Evolutionary conservation across 352 stramenopile genomes (phyloP), one percentile per base, ranked within the genome.

Genomic region (Phytophthora palmivora): DNA sequence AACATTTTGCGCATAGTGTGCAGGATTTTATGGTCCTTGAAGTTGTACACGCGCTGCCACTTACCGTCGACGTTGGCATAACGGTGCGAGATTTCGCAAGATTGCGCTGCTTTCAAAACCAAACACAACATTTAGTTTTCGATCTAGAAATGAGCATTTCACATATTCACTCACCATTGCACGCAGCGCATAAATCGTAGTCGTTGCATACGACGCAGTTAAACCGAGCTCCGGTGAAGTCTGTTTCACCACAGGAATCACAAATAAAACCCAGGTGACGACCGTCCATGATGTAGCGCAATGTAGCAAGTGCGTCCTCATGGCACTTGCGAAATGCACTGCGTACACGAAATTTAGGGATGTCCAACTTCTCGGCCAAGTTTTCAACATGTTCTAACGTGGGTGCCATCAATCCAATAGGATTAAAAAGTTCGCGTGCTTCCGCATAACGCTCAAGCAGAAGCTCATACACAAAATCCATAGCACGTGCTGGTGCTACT

Each of bases 41-140:
- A 91, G 58, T 91, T 80, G 68, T 82, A 86, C 41, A 91, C 77
- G 26, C 80, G 79, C 61, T 90, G 80, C 83, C 81, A 92, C 60
- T 87, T 94, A 55, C 85, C 85, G 41, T 94, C 82, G 22, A 91
- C 82, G 45, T 91, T 94, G 16, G 83, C 85, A 63, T 91, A 92
- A 32, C 83, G 79, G 58, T 92, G 83, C 49, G 60, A 79, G 52
- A 92, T 77, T 16, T 90, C 70, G 33, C 84, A 72, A 12, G 70
- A 84, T 56, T 87, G 70, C 4, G 50, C 84, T 91, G 41, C 51
- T 68, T 61, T 49, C 15, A 42, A 48, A n/a, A 58, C 43, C 30
- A 71, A 60, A 64, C 14, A 60, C 34, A 46, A 16, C 14, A 36
- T 6, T 64, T 67, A 56, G 44, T 33, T 44, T 7, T 12, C 21